Conservation (phyloP, 148 eudicot species). For the Chenopodium album region DNA sequence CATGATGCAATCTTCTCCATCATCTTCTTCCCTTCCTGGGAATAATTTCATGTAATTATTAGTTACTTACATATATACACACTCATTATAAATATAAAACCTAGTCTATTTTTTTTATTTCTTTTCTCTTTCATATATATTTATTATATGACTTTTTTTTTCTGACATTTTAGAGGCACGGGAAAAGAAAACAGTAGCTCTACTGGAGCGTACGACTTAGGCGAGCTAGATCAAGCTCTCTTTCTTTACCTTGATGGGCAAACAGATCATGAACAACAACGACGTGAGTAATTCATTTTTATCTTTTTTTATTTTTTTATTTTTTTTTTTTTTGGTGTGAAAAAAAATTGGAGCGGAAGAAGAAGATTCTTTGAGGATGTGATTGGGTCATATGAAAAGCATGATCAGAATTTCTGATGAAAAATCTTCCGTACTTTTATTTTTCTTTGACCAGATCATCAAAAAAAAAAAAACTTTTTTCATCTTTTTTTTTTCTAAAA, state of each 20-base stretch:
- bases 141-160: too few relatives aligned
- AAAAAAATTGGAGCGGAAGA: background rate
- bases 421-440: conserved; percentile 28
- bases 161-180: background rate
- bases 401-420: conserved; percentile 31
- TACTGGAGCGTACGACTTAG: conserved; percentile 67
- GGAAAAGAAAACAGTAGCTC: conserved; percentile 20
- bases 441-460: conserved; percentile 33
- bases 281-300: conserved; percentile 48
- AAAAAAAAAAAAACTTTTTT: background rate
- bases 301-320: background rate
- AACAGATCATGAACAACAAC: conserved; percentile 49
- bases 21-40: conserved; percentile 34
- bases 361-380: conserved; percentile 29
- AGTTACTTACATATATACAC: too few relatives aligned
- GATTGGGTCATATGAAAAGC: conserved; percentile 39
- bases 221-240: conserved; percentile 87
- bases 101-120: too few relatives aligned
- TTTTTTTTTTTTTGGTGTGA: too few relatives aligned
- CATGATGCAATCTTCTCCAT: conserved; percentile 41
- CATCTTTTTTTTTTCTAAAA: background rate
- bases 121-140: too few relatives aligned
- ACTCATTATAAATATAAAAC: too few relatives aligned
- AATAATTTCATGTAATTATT: conserved; percentile 27
- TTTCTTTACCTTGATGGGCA: conserved; percentile 74